These are phyloP conservation scores for Spergularia azorica DNA, from an alignment of 179 eudicot genomes.

Conservation along the genomic window DNA sequence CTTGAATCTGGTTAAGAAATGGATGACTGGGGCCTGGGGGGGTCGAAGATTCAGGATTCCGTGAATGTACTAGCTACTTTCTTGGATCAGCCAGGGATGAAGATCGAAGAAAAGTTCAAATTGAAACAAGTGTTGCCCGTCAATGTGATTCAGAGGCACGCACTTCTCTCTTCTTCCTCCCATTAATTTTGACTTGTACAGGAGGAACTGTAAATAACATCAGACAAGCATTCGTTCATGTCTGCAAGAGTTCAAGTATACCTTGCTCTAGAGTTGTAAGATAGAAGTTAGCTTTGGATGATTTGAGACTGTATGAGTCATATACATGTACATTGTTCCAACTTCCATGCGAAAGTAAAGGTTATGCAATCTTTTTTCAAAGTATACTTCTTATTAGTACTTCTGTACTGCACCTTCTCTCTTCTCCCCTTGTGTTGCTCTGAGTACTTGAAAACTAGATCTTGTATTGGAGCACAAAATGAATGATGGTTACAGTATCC, in stretches of 20 bases:
- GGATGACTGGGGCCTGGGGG: neutral
- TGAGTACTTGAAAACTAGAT: neutral
- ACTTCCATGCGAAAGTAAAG: neutral
- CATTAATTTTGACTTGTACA: neutral
- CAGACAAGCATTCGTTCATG: neutral
- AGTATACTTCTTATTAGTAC: neutral
- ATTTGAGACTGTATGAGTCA: neutral
- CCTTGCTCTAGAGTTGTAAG: neutral
- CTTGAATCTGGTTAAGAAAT: neutral
- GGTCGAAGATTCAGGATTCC: neutral
- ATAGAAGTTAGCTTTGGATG: constrained; percentile 16
- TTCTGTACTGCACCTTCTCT: neutral
- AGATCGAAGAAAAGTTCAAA: neutral
- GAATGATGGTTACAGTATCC: too few species aligned
- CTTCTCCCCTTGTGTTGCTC: neutral
- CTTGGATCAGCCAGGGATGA: neutral
- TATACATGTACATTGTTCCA: constrained; percentile 7
- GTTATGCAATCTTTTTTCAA: neutral
- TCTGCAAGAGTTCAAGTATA: neutral
- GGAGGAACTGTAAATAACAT: constrained; percentile 11
- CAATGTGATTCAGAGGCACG: constrained; percentile 15
- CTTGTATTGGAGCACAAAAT: too few species aligned
- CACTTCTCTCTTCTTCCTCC: neutral
- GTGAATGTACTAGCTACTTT: neutral
- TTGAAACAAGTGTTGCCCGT: constrained; percentile 4